phyloP scores from a whole-genome alignment of 768 basidiomycete species.

The Hypholoma fasciculare region DNA sequence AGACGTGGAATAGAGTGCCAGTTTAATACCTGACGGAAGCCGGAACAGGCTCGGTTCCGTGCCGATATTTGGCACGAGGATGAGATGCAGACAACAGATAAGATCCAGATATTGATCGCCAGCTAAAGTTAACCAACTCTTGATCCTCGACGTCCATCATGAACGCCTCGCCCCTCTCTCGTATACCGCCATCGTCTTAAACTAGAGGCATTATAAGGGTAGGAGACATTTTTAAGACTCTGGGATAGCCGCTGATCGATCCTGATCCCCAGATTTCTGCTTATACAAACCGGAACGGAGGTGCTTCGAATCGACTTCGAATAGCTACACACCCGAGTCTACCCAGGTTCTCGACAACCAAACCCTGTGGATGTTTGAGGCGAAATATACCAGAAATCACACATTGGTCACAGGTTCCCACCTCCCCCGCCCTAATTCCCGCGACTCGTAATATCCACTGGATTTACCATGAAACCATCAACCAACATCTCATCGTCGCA shows the following conservation, averaged over 20 bases:
- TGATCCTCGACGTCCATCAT: conserved; percentile 23
- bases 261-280: conserved; percentile 21
- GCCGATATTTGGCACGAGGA: conserved; percentile 8
- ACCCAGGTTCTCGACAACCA: neutral
- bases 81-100: conserved; percentile 9
- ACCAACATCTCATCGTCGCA: conserved; percentile 12
- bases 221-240: neutral
- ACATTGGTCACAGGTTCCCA: conserved; percentile 8
- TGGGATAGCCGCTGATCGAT: conserved; percentile 23
- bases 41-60: conserved; percentile 5
- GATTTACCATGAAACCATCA: conserved; percentile 9
- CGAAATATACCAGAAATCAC: conserved; percentile 3
- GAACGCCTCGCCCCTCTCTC: conserved; percentile 15
- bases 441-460: neutral
- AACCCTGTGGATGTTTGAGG: conserved; percentile 9
- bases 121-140: conserved; percentile 8
- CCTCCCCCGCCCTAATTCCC: neutral
- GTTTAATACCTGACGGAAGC: neutral
- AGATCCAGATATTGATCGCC: conserved; percentile 13
- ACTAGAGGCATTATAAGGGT: neutral
- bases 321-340: no score
- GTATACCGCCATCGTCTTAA: conserved; percentile 23
- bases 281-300: neutral
- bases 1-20: conserved; percentile 5
- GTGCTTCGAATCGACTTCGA: no score